phyloP scores from a whole-genome alignment of 2,329 filamentous ascomycete genomes.

The Phyllosticta capitalensis region DNA sequence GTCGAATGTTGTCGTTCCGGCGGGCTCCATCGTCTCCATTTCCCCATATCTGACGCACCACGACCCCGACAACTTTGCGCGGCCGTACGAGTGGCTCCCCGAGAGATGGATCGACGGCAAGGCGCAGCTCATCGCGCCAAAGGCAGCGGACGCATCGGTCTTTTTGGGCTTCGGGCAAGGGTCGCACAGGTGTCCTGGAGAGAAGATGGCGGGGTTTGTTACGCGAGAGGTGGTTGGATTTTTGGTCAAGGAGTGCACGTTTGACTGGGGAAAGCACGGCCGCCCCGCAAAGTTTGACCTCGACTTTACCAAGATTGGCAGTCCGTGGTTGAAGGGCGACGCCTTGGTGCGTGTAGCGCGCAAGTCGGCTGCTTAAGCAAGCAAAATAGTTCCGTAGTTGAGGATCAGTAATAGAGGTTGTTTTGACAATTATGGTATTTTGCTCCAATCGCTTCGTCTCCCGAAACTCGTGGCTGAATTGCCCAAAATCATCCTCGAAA shows the following conservation, averaged over 20 bases:
- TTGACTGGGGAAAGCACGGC: not conserved
- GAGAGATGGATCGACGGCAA: slow-evolving; percentile 23
- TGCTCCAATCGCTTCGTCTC: not conserved
- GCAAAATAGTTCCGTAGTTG: not conserved
- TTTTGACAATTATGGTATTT: not conserved
- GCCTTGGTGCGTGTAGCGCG: not conserved
- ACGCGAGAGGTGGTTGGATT: not conserved
- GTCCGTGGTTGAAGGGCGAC: not conserved
- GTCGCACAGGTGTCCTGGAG: not conserved
- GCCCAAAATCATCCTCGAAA: not conserved
- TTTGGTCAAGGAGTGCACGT: not conserved
- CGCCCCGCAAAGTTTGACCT: not conserved
- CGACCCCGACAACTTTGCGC: slow-evolving; percentile 18
- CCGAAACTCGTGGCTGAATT: not conserved
- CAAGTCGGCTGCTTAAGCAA: not conserved
- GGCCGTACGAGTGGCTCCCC: slow-evolving; percentile 22
- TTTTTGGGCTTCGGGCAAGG: not conserved
- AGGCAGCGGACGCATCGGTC: not conserved
- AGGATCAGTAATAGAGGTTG: not conserved
- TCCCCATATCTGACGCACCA: slow-evolving; percentile 27
- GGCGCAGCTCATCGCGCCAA: not conserved
- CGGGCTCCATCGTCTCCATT: slow-evolving; percentile 16
- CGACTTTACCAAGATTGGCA: not conserved
- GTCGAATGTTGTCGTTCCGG: not conserved
- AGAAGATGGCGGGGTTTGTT: not conserved